Conservation (phyloP, 495 filamentous ascomycete genomes). For the Penicillium pancosmium region DNA sequence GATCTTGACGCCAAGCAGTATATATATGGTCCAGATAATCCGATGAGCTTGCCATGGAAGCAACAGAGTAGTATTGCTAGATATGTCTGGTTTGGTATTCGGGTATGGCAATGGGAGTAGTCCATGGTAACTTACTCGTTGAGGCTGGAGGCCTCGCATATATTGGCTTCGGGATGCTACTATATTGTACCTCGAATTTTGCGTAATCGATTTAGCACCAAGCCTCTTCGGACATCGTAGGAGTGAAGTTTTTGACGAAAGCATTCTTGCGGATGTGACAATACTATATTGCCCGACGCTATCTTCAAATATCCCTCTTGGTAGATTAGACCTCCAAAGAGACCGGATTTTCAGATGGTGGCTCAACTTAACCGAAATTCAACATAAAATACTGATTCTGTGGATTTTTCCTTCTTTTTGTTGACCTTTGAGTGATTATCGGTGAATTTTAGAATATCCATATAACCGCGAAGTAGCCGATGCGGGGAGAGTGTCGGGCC, state of each 20-base stretch:
- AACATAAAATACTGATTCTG: background rate
- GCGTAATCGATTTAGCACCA: constrained; percentile 32
- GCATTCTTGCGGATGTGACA: background rate
- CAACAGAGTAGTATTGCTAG: constrained; percentile 53
- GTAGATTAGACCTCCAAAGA: background rate
- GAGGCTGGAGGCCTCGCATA: background rate
- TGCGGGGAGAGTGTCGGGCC: constrained; percentile 5
- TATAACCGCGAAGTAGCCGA: constrained; percentile 19
- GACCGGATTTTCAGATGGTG: background rate
- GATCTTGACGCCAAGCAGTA: constrained; percentile 91
- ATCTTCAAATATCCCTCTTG: too few relatives aligned
- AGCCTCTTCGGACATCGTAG: constrained; percentile 58
- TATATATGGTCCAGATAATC: constrained; percentile 99
- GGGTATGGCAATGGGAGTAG: background rate
- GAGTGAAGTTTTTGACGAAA: constrained; percentile 2
- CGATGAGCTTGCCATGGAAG: constrained; percentile 78
- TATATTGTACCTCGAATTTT: background rate
- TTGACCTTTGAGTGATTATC: background rate
- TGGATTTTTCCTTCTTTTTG: background rate
- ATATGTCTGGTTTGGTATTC: background rate
- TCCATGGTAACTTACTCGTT: background rate
- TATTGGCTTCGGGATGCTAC: background rate
- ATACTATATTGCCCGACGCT: background rate
- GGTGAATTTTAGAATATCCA: constrained; percentile 9
- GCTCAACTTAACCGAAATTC: background rate